Percentiles rank a stretch among this genome's conserved stretches.
Conservation (phyloP, 140 eudicot species). For the Bidens hawaiensis region DNA sequence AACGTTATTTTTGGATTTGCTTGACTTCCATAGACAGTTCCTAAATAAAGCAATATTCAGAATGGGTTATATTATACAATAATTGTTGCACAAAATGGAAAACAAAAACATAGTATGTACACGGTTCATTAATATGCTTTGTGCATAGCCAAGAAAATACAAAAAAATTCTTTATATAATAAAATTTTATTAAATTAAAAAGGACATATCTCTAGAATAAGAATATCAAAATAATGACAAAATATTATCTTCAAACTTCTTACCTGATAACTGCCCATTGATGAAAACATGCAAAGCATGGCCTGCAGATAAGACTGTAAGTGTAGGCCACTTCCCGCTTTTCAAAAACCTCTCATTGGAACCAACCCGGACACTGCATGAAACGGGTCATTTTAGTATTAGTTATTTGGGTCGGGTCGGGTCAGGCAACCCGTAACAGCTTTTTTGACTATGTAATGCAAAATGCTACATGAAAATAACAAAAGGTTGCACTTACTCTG, state of each 20-base stretch:
- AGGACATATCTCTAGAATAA: background rate
- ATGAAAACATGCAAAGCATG: conserved; percentile 96
- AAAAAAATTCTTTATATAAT: background rate
- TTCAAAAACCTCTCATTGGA: conserved; percentile 57
- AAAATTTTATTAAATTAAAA: background rate
- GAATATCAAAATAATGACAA: background rate
- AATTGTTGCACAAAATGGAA: background rate
- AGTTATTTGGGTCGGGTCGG: background rate
- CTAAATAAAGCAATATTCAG: conserved; percentile 26
- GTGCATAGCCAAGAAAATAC: background rate
- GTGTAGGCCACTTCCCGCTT: conserved; percentile 81
- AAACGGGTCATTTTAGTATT: background rate
- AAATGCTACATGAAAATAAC: background rate
- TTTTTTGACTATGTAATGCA: background rate
- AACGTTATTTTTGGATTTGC: conserved; percentile 71
- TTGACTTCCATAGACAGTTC: conserved; percentile 85
- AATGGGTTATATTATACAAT: background rate
- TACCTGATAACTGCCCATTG: conserved; percentile 83
- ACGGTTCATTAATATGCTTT: background rate
- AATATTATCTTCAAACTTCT: background rate
- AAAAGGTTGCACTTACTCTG: conserved; percentile 49
- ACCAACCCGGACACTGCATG: conserved; percentile 57
- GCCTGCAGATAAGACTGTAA: conserved; percentile 77
- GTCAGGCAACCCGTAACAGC: background rate
- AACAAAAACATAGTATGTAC: background rate